Base-by-base conservation (phyloP, 164 flowering plant genomes). In the Vitis amurensis region DNA sequence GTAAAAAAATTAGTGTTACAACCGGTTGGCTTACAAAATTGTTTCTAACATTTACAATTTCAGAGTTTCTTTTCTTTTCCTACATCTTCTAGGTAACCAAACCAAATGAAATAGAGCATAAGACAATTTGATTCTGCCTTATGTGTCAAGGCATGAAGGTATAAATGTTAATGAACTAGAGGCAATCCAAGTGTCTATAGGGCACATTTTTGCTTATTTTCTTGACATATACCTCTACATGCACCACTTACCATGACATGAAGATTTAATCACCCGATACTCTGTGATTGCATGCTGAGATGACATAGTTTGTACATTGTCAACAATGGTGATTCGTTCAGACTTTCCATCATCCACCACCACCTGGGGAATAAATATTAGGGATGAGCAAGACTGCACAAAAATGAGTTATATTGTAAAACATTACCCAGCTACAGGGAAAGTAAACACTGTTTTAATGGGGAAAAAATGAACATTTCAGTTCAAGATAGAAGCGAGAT, bases 271-370 rank as follows among this genome's bases (percentile, higher is more conserved):
- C 52, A 94, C 91, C 71, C 82, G 79, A 74, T 91, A 94, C 61
- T 86, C 84, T 66, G 99, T 92, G n/a, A 89, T 71, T 44, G 99
- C 97, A 82, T 84, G 89, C 77, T 92, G 97, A 58, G 86, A 78
- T 49, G 88, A 23, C 50, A 71, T 55, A 57, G 48, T 50, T 31
- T 76, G 61, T 31, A 57, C 57, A 73, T 84, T 77, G 66, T 75
- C 79, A 53, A 78, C 73, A 11, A 82, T 73, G 10, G 89, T 94
- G 51, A 91, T 92, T 55, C 94, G 80, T 53, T 94, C 96, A 61
- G 94, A 89, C 76, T 86, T 92, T 53, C 99, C 98, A 78, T 87
- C 66, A 67, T 89, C 96, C 72, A 92, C 58, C 58, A 91, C 83
- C 70, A 92, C 90, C 99, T 92, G 80, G 44, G 44, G 44, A 37